Base-by-base conservation (phyloP, 768 basidiomycete genomes). In the Leccinum boreale region DNA sequence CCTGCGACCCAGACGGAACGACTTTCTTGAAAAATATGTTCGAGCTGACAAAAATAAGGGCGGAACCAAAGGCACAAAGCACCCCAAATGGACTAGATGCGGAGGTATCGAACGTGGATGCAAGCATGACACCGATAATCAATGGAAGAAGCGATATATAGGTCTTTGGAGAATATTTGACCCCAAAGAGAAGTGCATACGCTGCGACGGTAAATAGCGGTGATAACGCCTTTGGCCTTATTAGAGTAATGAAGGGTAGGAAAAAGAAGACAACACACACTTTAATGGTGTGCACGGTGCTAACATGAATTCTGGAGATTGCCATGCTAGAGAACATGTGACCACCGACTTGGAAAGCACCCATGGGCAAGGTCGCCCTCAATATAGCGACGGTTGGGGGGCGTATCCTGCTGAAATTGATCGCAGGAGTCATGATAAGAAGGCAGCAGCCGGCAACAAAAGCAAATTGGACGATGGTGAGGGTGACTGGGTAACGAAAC, bases 21-120 rank as follows among this genome's bases (percentile, higher is more conserved):
- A 98, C 87, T 78, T 96, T 98, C 77, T 99, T 99, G 83, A 96
- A 98, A 73, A 95, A 97, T 66, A 99, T 98, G 74, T 99, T 99
- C 62, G 94, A 95, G 64, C 89, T 90, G 61, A 99, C 97, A 71
- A 99, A 98, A 62, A 99, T 87, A 57, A 99, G 75, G 29, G 97
- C 97, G 11, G 94, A 97, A 15, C 96, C 96, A 68, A 99, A 94
- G 3, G 97, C 96, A 72, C 92, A 97, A 26, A 97, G 76, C n/a
- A 99, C 75, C 12, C 97, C 97, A 26, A 89, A 75, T 19, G 83
- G 73, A 69, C 94, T 95, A 50, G 94, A 95, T 3, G 86, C 86
- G 1, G 92, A 91, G 57, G 96, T 76, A 73, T 97, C 95, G 69
- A 92, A 95, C 10, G 94, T 93, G 73, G 90, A 96, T 39, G 94